A percentile compares a stretch with the other conserved stretches of the same genome.
Conservation (phyloP, 768 basidiomycete species). For the Tricholoma terreum region DNA sequence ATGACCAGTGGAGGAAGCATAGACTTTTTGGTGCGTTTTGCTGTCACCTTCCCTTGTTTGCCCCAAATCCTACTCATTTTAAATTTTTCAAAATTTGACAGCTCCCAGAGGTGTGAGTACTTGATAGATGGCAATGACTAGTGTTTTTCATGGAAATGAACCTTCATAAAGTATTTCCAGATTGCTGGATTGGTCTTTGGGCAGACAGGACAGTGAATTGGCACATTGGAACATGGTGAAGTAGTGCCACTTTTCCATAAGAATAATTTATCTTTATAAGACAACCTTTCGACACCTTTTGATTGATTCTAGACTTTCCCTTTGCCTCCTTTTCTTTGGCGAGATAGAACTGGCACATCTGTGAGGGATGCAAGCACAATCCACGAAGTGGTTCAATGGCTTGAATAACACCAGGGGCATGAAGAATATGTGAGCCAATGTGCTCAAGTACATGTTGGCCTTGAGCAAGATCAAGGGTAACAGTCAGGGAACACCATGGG, state of each 20-base stretch:
- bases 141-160: slow-evolving; percentile 15
- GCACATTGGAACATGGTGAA: slow-evolving; percentile 22
- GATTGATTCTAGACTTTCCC: background rate
- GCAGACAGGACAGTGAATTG: slow-evolving; percentile 17
- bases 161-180: slow-evolving; percentile 20
- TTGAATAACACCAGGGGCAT: slow-evolving; percentile 2
- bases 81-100: slow-evolving; percentile 14
- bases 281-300: slow-evolving; percentile 11
- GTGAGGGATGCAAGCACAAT: slow-evolving; percentile 16
- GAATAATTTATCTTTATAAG: slow-evolving; percentile 1
- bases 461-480: background rate
- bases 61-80: slow-evolving; percentile 21
- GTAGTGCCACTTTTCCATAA: slow-evolving; percentile 4
- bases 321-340: slow-evolving; percentile 10
- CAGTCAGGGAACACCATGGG: slow-evolving; percentile 8
- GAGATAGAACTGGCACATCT: slow-evolving; percentile 14
- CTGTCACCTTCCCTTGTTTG: slow-evolving; percentile 5
- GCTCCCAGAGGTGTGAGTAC: slow-evolving; percentile 10
- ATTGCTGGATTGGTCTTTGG: slow-evolving; percentile 10
- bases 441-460: slow-evolving; percentile 18
- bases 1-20: slow-evolving; percentile 9
- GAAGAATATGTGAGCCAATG: slow-evolving; percentile 18
- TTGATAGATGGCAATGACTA: background rate
- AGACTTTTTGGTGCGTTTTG: slow-evolving; percentile 10
- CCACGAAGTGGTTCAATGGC: slow-evolving; percentile 17